Base-by-base conservation (phyloP, 148 eudicot species). In the Rhododendron simsii region DNA sequence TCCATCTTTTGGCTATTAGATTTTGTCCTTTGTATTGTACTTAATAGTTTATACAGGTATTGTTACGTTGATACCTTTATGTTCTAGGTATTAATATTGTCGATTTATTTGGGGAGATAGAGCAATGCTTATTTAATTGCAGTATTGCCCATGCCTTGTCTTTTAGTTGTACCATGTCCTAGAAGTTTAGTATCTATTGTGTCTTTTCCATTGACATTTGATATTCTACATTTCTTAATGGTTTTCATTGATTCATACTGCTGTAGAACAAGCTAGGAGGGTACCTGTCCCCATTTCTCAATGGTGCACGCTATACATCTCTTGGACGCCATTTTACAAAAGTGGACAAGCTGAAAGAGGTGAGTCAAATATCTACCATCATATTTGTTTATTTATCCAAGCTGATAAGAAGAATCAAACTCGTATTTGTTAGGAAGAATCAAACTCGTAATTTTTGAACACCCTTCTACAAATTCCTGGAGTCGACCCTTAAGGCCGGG, bases 301-400 rank as follows among this genome's bases (percentile, higher is more conserved):
- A 89, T 93, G 99, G 99, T 81, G 87, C 89, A 91, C 95, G 98
- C 81, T 97, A 97, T 83, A 94, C 99, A 23, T 97, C 99, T 44
- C 94, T 90, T 88, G 98, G 98, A 81, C 98, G 99, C 71, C 98
- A 97, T 91, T 97, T 97, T 84, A 94, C 98, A 84, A 93, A 93
- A 86, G 71, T 86, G 83, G 94, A 93, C 50, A 95, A 95, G 90
- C 94, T 97, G 78, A 85, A 91, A 85, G 92, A 91, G 96, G 99
- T 97, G 88, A 89, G 81, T 80, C 59, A 57, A 37, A 16, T 30
- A 16, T 8, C 15, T 75, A 6, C 41, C 37, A 18, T 75, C 28
- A 12, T 39, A 28, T 75, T 55, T 28, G 11, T 33, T 2, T 39
- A 71, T 47, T 10, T 75, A 14, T 75, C 59, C 37, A 53, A 76